Evolutionary conservation across 2,329 filamentous ascomycete genomes (phyloP).

Genomic region (Paracamarosporium sp.): DNA sequence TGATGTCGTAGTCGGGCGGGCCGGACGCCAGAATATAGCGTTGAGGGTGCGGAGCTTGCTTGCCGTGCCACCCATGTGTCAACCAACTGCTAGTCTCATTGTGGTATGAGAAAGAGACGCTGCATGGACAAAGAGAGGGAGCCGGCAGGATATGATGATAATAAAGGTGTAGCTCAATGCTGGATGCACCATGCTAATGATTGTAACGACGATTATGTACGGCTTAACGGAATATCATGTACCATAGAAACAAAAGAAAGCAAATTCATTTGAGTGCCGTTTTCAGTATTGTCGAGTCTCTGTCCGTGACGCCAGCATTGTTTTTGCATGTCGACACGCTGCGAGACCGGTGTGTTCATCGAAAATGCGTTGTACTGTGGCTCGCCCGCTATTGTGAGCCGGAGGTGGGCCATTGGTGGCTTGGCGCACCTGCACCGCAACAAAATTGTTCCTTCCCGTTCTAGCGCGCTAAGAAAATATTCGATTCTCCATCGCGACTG

Average conservation of each 20-base stretch:
- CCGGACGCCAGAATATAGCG: not conserved
- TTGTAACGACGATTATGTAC: not conserved
- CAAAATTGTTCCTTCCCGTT: slow-evolving; percentile 3
- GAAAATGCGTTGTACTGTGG: not conserved
- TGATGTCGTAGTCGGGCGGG: not conserved
- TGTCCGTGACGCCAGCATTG: no score
- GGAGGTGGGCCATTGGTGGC: not conserved
- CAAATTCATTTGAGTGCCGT: not conserved
- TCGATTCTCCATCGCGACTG: slow-evolving; percentile 12
- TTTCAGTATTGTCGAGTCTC: no score
- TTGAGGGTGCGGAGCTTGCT: not conserved
- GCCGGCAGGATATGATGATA: not conserved
- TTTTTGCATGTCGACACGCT: not conserved
- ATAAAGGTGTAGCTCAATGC: not conserved
- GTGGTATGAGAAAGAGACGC: not conserved
- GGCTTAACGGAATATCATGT: not conserved
- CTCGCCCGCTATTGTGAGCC: not conserved
- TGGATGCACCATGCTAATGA: not conserved
- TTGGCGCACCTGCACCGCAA: slow-evolving; percentile 5
- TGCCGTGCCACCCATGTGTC: not conserved
- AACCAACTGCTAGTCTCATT: not conserved
- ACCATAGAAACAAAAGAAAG: not conserved
- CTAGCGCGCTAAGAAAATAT: slow-evolving; percentile 10
- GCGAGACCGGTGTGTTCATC: no score
- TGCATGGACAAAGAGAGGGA: not conserved